Conservation (phyloP, 1,284 basidiomycete genomes). For the Albatrellus sp. region DNA sequence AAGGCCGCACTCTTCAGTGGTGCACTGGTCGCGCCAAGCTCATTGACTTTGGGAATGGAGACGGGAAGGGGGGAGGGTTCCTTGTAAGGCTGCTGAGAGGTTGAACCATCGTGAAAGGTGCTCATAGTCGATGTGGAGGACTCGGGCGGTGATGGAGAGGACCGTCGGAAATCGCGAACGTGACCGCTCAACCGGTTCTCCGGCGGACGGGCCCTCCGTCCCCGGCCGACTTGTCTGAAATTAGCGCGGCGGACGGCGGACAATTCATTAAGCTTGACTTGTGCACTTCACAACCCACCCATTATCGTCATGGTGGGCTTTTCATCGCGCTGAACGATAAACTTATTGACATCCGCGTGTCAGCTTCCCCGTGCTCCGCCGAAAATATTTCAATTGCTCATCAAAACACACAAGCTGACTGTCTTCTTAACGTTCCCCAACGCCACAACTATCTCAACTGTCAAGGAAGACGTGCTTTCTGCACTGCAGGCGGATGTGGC, state of each 20-base stretch:
- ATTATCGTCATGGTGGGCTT: no score
- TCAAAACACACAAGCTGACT: conserved; percentile 62
- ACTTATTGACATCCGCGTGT: no score
- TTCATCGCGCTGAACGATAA: no score
- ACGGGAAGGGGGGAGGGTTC: conserved; percentile 69
- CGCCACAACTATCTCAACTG: conserved; percentile 35
- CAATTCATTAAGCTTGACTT: no score
- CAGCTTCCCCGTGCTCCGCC: conserved; percentile 26
- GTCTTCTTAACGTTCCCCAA: conserved; percentile 45
- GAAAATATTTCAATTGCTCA: conserved; percentile 49
- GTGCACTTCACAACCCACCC: no score
- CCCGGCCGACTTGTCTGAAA: neutral
- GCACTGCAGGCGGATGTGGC: conserved; percentile 32
- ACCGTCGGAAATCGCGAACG: no score
- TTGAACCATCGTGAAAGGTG: conserved; percentile 30
- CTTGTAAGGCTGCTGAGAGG: conserved; percentile 35
- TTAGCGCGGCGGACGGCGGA: no score
- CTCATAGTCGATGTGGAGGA: conserved; percentile 31
- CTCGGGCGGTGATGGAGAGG: neutral
- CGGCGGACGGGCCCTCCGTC: conserved; percentile 6
- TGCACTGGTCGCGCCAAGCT: conserved; percentile 86
- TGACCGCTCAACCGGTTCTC: neutral
- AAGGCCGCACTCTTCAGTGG: conserved; percentile 95
- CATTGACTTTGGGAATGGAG: conserved; percentile 73
- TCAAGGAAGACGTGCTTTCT: conserved; percentile 52